Evolutionary conservation across 257 asterid genomes (phyloP), one percentile per base, ranked within the genome.

Genomic region (Leptodermis oblonga): DNA sequence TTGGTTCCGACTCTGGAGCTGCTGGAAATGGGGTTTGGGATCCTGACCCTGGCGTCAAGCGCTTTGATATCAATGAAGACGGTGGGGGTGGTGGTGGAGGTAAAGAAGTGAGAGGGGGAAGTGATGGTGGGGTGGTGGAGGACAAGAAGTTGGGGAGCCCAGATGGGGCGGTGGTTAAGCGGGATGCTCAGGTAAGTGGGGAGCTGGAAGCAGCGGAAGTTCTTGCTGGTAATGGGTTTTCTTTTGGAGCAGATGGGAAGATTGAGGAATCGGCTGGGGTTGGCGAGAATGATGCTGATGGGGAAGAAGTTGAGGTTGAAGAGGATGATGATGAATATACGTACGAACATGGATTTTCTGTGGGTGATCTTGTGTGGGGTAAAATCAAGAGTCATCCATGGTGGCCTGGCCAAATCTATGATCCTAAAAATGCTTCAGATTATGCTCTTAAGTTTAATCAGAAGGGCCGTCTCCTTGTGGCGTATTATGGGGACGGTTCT

Each of bases 401-500:
- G 97, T 94, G 96, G 96, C 99, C 99, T 0, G 97, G 96, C 4
- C 91, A 88, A 75, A 70, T 94, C 36, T 88, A 86, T 55, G 92
- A 90, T 63, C 65, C 86, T 13, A 72, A 64, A 0, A 77, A 86
- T 75, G 99, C 96, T 39, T 87, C 99, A 0, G 85, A 81, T 2
- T 65, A 76, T 59, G 97, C 96, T 0, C 31, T 68, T 61, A 86
- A 82, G 72, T 80, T 74, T 69, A 77, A 71, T 41, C 84, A 67
- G 59, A 84, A 76, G 64, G 91, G 80, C 26, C 80, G 87, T 43
- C 67, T 82, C 12, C 91, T 94, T 1, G 96, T 90, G 56, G 95
- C 87, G 8, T 86, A 86, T 71, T 92, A 86, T 20, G 98, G 96
- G 11, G 96, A 89, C 59, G 81, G 84, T 11, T 87, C 96, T 1